A percentile compares a stretch with the other conserved stretches of the same genome.
phyloP scores from a whole-genome alignment of 2,329 filamentous ascomycete species.

The Phoma sp. region DNA sequence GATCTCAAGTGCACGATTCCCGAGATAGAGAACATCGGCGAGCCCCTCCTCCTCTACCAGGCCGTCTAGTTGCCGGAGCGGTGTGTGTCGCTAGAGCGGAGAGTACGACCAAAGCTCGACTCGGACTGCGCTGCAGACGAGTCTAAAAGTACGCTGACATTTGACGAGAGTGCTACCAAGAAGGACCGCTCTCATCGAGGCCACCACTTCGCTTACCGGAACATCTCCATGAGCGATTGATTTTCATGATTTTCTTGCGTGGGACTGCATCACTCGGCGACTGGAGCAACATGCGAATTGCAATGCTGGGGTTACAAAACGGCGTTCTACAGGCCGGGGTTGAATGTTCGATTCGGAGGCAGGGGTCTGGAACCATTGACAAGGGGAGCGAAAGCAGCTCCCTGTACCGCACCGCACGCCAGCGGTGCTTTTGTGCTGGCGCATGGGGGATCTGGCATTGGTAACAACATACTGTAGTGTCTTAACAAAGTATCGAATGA shows the following conservation, averaged over 20 bases:
- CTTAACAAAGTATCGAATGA: conserved; percentile 29
- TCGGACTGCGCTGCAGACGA: not conserved
- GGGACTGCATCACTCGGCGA: conserved; percentile 47
- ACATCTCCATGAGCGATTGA: conserved; percentile 46
- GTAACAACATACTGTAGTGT: conserved; percentile 39
- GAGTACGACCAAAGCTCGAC: conserved; percentile 22
- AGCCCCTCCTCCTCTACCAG: conserved; percentile 87
- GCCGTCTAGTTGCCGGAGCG: conserved; percentile 46
- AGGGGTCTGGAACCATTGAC: conserved; percentile 13
- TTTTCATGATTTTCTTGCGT: conserved; percentile 43
- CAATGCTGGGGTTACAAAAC: conserved; percentile 31
- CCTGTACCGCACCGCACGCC: conserved; percentile 11
- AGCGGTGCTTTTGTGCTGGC: conserved; percentile 22
- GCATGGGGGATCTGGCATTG: conserved; percentile 16
- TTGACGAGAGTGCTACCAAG: not conserved
- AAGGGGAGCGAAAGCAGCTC: conserved; percentile 10
- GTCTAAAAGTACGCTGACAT: not conserved
- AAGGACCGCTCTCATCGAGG: not conserved
- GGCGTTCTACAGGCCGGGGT: conserved; percentile 37
- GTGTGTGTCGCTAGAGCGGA: conserved; percentile 21
- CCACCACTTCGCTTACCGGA: conserved; percentile 29
- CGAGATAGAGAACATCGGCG: conserved; percentile 97
- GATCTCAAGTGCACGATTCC: conserved; percentile 99
- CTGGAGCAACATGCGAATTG: conserved; percentile 41
- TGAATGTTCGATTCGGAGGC: conserved; percentile 18